phyloP scores from a whole-genome alignment of 371 early-diverging fungal species.

The Basidiobolus meristosporus region DNA sequence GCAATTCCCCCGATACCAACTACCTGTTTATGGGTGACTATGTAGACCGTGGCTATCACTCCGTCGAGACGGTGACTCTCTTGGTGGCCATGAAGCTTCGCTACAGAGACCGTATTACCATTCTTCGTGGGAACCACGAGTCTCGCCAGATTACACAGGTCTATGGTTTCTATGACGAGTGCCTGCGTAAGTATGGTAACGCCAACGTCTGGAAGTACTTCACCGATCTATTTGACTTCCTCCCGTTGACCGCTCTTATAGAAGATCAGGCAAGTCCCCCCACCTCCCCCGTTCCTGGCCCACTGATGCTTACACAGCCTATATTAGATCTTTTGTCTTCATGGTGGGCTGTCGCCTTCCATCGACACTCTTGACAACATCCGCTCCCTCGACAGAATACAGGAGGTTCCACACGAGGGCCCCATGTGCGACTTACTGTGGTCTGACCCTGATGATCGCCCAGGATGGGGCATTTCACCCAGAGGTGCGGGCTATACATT shows the following conservation, averaged over 20 bases:
- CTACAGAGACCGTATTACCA: constrained; percentile 88
- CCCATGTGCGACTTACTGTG: constrained; percentile 96
- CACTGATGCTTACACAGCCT: not conserved
- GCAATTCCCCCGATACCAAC: constrained; percentile 90
- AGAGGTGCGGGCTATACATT: constrained; percentile 98
- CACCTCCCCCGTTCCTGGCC: too few relatives aligned
- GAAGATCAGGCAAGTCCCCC: not conserved
- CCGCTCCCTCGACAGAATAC: constrained; percentile 86
- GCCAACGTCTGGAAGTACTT: constrained; percentile 98
- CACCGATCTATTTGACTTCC: constrained; percentile 95
- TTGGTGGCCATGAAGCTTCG: constrained; percentile 82
- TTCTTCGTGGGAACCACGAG: constrained; percentile 98
- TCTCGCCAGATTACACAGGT: constrained; percentile 98
- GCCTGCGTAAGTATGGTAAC: constrained; percentile 93
- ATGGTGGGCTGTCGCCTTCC: constrained; percentile 97
- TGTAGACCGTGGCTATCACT: constrained; percentile 98
- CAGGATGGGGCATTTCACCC: constrained; percentile 93
- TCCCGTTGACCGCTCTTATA: constrained; percentile 86
- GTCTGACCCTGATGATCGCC: constrained; percentile 98
- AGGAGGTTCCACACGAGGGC: constrained; percentile 99
- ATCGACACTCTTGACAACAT: constrained; percentile 95
- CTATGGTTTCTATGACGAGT: constrained; percentile 98
- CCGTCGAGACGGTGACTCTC: constrained; percentile 91
- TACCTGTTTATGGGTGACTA: constrained; percentile 99
- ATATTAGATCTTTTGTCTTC: constrained; percentile 64